These are phyloP conservation scores for Claviceps paspali DNA, from an alignment of 2,329 filamentous ascomycete species.

Conservation along the genomic window DNA sequence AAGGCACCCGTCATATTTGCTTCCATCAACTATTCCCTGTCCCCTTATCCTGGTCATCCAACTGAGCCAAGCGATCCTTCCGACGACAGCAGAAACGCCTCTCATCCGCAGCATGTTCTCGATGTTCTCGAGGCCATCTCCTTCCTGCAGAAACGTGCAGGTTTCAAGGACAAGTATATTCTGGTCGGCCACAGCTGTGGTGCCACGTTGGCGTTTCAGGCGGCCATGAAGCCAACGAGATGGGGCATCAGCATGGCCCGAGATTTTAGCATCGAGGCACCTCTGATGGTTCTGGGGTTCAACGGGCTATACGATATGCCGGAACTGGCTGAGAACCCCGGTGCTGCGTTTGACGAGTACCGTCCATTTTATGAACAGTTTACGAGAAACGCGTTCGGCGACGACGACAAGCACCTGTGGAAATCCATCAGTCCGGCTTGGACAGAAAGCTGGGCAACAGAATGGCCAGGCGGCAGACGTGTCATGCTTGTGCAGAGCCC, in stretches of 20 bases:
- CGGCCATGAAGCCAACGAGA: constrained; percentile 14
- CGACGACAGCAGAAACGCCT: constrained; percentile 21
- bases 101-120: constrained; percentile 37
- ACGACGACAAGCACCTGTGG: constrained; percentile 23
- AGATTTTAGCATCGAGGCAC: constrained; percentile 2
- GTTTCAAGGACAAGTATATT: constrained; percentile 29
- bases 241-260: constrained; percentile 7
- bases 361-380: constrained; percentile 25
- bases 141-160: constrained; percentile 27
- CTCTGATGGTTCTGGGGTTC: constrained; percentile 27
- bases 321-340: constrained; percentile 13
- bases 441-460: constrained; percentile 3
- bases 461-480: constrained; percentile 6
- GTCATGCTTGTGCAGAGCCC: constrained; percentile 6
- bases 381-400: constrained; percentile 30
- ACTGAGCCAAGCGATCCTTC: constrained; percentile 2
- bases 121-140: constrained; percentile 33
- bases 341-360: constrained; percentile 17
- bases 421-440: constrained; percentile 23
- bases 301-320: constrained; percentile 37
- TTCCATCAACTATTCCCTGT: constrained; percentile 6
- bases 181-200: constrained; percentile 43
- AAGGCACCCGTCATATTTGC: constrained; percentile 5
- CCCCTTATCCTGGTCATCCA: constrained; percentile 4
- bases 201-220: constrained; percentile 36